Base-by-base conservation (phyloP, 2,329 filamentous ascomycete species). In the Arthrobotrys entomopaga region DNA sequence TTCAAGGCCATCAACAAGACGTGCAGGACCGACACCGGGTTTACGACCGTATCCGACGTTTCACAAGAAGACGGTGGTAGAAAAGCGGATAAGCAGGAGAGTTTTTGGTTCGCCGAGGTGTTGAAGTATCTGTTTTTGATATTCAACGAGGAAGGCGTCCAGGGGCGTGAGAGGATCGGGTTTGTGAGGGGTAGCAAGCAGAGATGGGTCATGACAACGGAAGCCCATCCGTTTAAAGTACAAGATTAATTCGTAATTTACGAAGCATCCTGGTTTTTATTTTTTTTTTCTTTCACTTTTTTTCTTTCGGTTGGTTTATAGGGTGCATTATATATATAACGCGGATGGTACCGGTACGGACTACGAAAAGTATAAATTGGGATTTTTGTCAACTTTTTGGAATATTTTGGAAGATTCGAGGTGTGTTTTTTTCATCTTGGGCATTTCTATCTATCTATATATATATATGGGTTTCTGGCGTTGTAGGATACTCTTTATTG, bases 101-200 rank as follows among this genome's bases (percentile, higher is more conserved):
- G 90, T 78, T 96, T 95, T 82, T 89, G 91, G 84, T 92, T 96
- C 80, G 92, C 92, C 0, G 92, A 96, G 83, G 90, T 93, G 76
- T 80, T 96, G 81, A 96, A 96, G 84, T 96, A 96, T 81, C 83
- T 86, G 65, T 96, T 91, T 82, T 80, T 96, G 77, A 90, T 92
- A 15, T 81, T 81, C 72, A 77, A 78, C 24, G 80, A 65, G 11
- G 38, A 48, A 22, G 16, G 57, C 16, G 60, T 72, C n/a, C 67
- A 72, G 24, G 20, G 20, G 16, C 46, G 43, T 7, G 58, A 77
- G 19, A 54, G 54, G 15, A 57, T 78, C 76, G 73, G 77, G 8
- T 65, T 71, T 22, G 40, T 19, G 19, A 82, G 83, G n/a, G 82
- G 82, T 5, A 79, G 77, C 20, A 80, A 80, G 56, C 87, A 89